These are phyloP conservation scores for Ganoderma boninense DNA, from an alignment of 1,284 basidiomycete genomes.

Conservation along the genomic window DNA sequence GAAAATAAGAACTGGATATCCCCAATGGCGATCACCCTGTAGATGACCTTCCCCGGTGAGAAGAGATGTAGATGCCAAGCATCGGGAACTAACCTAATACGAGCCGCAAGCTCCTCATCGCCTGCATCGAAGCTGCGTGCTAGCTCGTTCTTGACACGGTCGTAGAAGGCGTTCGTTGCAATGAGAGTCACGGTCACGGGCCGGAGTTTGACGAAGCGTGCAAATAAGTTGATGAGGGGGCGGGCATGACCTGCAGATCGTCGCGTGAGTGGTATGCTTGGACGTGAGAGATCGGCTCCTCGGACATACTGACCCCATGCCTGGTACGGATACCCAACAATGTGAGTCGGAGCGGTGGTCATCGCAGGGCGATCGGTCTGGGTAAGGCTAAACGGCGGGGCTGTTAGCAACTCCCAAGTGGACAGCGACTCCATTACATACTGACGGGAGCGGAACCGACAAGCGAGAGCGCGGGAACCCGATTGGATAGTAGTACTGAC, in stretches of 20 bases:
- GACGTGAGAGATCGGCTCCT: not conserved
- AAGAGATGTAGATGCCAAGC: too few species aligned
- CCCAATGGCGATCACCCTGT: slow-evolving; percentile 22
- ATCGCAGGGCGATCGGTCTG: not conserved
- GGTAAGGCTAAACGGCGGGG: not conserved
- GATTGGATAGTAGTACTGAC: not conserved
- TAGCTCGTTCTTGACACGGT: slow-evolving; percentile 32
- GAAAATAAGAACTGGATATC: not conserved
- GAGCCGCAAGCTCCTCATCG: slow-evolving; percentile 21
- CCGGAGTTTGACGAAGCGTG: slow-evolving; percentile 30
- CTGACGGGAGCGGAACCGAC: not conserved
- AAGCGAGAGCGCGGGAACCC: not conserved
- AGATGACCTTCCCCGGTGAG: not conserved
- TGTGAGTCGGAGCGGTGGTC: not conserved
- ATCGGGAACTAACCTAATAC: slow-evolving; percentile 19
- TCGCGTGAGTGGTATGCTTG: not conserved
- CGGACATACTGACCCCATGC: not conserved
- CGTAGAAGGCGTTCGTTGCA: slow-evolving; percentile 18
- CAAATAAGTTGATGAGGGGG: slow-evolving; percentile 31
- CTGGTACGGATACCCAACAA: slow-evolving; percentile 8
- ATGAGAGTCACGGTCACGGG: slow-evolving; percentile 34
- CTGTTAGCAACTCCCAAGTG: not conserved
- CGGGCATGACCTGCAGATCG: slow-evolving; percentile 33
- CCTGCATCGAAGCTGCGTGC: slow-evolving; percentile 26
- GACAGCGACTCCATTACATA: not conserved